A percentile compares a stretch with the other conserved stretches of the same genome.
Evolutionary conservation across 169 alveolate genomes (phyloP).

Genomic region (Plasmodium relictum): DNA sequence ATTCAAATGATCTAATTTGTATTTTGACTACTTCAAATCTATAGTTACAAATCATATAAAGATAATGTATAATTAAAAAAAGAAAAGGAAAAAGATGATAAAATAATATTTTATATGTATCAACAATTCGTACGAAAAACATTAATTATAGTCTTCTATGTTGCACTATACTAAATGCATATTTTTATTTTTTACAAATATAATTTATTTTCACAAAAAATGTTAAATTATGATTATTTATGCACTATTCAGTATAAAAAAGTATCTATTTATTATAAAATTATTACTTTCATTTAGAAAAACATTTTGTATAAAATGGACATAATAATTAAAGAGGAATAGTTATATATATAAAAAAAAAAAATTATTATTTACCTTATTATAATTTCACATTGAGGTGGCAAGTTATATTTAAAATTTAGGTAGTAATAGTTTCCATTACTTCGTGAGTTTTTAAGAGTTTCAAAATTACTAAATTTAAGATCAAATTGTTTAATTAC

Average conservation of each 20-base stretch:
- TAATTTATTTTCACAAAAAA: no score
- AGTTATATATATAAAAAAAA: slow-evolving; percentile 1
- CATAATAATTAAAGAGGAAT: neutral
- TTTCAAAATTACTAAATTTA: slow-evolving; percentile 67
- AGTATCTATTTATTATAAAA: no score
- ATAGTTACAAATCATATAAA: neutral
- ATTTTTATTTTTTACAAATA: no score
- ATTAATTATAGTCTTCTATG: no score
- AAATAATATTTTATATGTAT: neutral
- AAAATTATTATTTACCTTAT: slow-evolving; percentile 33
- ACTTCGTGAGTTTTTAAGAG: slow-evolving; percentile 20
- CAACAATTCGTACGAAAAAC: no score
- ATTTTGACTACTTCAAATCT: slow-evolving; percentile 72
- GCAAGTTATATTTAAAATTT: slow-evolving; percentile 55
- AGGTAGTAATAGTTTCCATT: slow-evolving; percentile 71
- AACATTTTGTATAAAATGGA: no score
- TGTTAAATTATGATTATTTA: no score
- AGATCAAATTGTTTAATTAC: slow-evolving; percentile 60
- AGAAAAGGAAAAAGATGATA: neutral
- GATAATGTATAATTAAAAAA: slow-evolving; percentile 8
- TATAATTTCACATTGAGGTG: slow-evolving; percentile 69
- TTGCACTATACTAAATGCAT: no score
- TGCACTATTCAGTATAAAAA: no score
- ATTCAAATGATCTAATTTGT: slow-evolving; percentile 71
- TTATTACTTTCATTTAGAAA: no score